Base-by-base conservation (phyloP, 1,284 basidiomycete genomes). In the Leccinum subfulvum region DNA sequence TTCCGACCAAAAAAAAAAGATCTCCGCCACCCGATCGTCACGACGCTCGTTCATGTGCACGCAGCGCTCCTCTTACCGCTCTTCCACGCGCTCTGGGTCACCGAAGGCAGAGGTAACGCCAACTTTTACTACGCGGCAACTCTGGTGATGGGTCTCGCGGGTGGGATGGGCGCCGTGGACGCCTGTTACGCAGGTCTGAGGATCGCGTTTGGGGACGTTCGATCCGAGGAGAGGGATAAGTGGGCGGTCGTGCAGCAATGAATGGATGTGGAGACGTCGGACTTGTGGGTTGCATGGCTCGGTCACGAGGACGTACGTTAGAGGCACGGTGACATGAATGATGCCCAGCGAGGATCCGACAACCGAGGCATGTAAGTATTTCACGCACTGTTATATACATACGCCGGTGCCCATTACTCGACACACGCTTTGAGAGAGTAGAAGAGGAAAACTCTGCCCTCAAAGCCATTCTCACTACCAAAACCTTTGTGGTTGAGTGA, bases 51-150 rank as follows among this genome's bases (percentile, higher is more conserved):
- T 2, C 92, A 96, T 67, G 79, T 94, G 1, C 95, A 98, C 72
- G 88, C 96, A 0, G 82, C 88, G 1, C 82, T 95, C 23, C 87
- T 99, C 10, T 84, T 98, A 62, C 96, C 95, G 0, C 82, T 97
- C 16, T 96, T 99, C 76, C 88, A 97, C 71, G 86, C 94, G 64
- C 81, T 98, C 4, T 99, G 97, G 97, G 84, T 98, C 4, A 81
- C 82, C 8, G 91, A 95, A 57, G 96, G 95, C 0, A 94, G 95
- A 5, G 97, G 95, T 1, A 99, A 99, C 72, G 95, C 97, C 53
- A 99, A 99, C 75, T 99, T 99, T 78, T 98, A 94, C 80, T 99
- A 98, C 72, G 97, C 97, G 0, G 90, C 91, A 4, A 98, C 94
- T 2, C 81, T 98, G 67, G 96, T 99, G 4, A 96, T 96, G 76